Conservation (phyloP, 306 rosid genomes). For the Castanea sativa region DNA sequence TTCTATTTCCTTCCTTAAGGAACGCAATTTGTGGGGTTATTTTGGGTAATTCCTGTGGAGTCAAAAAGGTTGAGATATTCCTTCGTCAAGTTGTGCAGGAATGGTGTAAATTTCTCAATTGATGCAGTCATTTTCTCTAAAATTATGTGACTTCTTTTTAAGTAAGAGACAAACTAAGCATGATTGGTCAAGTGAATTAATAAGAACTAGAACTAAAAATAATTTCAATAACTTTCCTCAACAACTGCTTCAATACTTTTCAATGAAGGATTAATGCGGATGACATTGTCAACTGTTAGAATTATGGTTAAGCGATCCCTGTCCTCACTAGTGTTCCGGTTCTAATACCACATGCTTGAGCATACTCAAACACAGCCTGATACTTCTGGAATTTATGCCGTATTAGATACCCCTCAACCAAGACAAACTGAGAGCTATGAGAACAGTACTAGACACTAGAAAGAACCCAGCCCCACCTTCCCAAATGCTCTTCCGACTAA, state of each 20-base stretch:
- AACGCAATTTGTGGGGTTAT: too few relatives aligned
- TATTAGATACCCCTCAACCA: constrained; percentile 81
- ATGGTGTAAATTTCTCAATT: too few relatives aligned
- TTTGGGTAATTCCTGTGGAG: too few relatives aligned
- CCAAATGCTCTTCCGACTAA: constrained; percentile 83
- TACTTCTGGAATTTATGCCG: constrained; percentile 76
- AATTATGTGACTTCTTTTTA: too few relatives aligned
- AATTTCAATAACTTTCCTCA: constrained; percentile 20
- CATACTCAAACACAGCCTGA: constrained; percentile 73
- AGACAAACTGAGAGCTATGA: constrained; percentile 77
- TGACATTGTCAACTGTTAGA: constrained; percentile 61
- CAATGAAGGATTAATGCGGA: constrained; percentile 80
- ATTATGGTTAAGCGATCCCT: constrained; percentile 39
- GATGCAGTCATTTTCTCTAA: too few relatives aligned
- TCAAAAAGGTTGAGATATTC: too few relatives aligned
- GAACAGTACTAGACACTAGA: constrained; percentile 70
- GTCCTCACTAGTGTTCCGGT: constrained; percentile 92
- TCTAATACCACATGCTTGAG: constrained; percentile 81
- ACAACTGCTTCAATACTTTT: constrained; percentile 72
- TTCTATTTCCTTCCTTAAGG: too few relatives aligned
- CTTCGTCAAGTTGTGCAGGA: too few relatives aligned
- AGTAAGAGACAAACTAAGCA: too few relatives aligned
- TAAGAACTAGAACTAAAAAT: too few relatives aligned
- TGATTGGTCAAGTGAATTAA: too few relatives aligned
- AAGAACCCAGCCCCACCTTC: constrained; percentile 96